These are phyloP conservation scores for Arbutus unedo DNA, from an alignment of 148 eudicot species.

Conservation along the genomic window DNA sequence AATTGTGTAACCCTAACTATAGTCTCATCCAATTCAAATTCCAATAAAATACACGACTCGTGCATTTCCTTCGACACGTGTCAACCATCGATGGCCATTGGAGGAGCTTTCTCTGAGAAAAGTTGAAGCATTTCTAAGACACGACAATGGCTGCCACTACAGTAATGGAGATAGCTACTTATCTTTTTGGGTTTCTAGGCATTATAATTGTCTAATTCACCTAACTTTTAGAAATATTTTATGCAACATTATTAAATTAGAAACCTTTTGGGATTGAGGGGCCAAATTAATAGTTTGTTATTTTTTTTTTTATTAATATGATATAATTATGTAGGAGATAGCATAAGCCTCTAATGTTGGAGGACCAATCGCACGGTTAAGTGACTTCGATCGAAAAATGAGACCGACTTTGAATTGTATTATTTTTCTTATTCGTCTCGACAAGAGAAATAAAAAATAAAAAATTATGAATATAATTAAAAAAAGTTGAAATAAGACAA, in stretches of 20 bases:
- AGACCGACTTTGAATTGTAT: too few relatives aligned
- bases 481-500: too few relatives aligned
- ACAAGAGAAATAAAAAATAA: too few relatives aligned
- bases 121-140: constrained; percentile 5
- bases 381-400: too few relatives aligned
- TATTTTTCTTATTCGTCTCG: too few relatives aligned
- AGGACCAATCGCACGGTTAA: too few relatives aligned
- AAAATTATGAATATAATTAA: too few relatives aligned
- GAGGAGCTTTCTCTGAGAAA: not conserved
- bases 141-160: constrained; percentile 14
- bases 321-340: too few relatives aligned
- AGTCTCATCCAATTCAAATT: not conserved
- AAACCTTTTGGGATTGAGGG: not conserved
- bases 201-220: not conserved
- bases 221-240: not conserved
- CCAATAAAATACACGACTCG: not conserved
- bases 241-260: not conserved
- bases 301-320: not conserved
- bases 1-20: not conserved
- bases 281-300: not conserved
- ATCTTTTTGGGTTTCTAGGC: not conserved
- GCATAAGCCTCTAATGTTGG: too few relatives aligned
- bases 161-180: not conserved
- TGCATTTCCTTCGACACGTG: not conserved
- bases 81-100: not conserved